A percentile compares a stretch with the other conserved stretches of the same genome.
Conservation (phyloP, 345 rosid genomes). For the Hibiscus tridactylites region DNA sequence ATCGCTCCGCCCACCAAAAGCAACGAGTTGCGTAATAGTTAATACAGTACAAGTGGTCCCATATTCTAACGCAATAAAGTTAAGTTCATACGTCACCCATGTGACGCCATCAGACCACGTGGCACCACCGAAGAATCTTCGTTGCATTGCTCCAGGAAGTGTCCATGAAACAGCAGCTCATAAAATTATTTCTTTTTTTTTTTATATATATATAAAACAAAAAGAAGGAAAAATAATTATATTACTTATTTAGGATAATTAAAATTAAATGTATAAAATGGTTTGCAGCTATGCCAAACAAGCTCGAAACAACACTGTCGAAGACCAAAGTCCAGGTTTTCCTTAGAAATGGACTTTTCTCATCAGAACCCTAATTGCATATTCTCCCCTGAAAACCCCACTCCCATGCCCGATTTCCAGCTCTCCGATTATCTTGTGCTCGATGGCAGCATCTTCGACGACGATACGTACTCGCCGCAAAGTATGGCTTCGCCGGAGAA, state of each 20-base stretch:
- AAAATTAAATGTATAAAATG: constrained; percentile 3
- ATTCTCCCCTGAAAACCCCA: background rate
- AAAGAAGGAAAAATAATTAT: background rate
- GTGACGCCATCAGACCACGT: background rate
- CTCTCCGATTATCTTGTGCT: background rate
- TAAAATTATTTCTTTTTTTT: background rate
- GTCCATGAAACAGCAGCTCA: background rate
- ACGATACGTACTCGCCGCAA: background rate
- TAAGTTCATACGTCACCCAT: background rate
- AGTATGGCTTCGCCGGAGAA: constrained; percentile 2
- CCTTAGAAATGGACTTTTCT: background rate
- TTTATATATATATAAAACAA: no score
- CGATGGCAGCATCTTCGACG: background rate
- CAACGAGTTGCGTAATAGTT: background rate
- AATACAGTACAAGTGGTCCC: background rate
- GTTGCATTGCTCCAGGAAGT: background rate
- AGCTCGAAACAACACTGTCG: background rate
- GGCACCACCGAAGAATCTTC: background rate
- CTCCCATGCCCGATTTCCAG: background rate
- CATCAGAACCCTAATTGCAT: background rate
- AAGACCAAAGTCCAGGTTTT: constrained; percentile 2
- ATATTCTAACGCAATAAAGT: background rate
- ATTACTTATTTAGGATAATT: background rate
- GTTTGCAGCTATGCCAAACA: background rate
- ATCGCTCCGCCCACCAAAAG: background rate